A percentile compares a stretch with the other conserved stretches of the same genome.
Evolutionary conservation across 1,139 yeast species (phyloP).

Genomic region (Lodderomyces jiufengensis): DNA sequence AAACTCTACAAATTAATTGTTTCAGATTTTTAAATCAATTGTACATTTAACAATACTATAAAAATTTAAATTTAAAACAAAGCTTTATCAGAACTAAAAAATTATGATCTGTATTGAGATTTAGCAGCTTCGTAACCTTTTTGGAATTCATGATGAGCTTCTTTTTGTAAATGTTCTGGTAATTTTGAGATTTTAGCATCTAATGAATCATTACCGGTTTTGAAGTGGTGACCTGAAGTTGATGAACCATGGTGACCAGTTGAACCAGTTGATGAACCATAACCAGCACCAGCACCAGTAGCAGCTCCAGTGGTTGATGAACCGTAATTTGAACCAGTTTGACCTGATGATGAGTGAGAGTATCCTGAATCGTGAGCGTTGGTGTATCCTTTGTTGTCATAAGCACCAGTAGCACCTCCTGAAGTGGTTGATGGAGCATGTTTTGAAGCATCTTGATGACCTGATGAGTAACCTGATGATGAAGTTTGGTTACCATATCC

Average conservation of each 20-base stretch:
- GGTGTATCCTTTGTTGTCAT: conserved; percentile 2
- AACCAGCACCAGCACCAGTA: conserved; percentile 4
- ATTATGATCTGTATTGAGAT: conserved; percentile 7
- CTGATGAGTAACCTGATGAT: conserved; percentile 4
- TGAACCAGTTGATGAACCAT: conserved; percentile 7
- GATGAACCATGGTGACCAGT: conserved; percentile 1
- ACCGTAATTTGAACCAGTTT: conserved; percentile 2
- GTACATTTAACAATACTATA: too few relatives aligned
- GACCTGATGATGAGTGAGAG: background rate
- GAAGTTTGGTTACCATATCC: conserved; percentile 6
- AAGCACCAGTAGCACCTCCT: conserved; percentile 6
- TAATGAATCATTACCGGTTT: conserved; percentile 30
- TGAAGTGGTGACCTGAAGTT: conserved; percentile 15
- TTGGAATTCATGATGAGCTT: conserved; percentile 34
- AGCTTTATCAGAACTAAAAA: background rate
- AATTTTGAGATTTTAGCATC: conserved; percentile 30
- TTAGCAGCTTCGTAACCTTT: conserved; percentile 35
- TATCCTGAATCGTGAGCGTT: background rate
- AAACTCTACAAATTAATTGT: too few relatives aligned
- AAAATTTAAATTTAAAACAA: background rate
- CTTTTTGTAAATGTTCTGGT: conserved; percentile 29
- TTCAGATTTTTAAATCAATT: too few relatives aligned
- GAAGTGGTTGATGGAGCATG: conserved; percentile 4
- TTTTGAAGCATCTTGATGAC: conserved; percentile 6
- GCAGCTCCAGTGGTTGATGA: conserved; percentile 4